A percentile compares a stretch with the other conserved stretches of the same genome.
Conservation (phyloP, 1,284 basidiomycete genomes). For the Heterobasidion occidentale region DNA sequence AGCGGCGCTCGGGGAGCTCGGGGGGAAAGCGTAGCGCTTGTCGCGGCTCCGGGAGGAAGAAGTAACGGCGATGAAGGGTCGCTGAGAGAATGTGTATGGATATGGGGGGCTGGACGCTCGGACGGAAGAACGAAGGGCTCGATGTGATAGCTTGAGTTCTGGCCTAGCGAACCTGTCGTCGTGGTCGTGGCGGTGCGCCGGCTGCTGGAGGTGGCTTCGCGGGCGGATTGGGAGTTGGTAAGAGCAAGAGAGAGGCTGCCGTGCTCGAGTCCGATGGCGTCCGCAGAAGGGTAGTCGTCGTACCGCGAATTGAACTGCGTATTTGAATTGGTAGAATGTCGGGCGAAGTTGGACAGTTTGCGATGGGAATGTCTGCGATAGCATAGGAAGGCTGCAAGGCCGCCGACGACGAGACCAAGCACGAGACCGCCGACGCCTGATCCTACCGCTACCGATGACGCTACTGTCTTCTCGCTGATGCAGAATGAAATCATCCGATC, state of each 20-base stretch:
- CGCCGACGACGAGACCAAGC: conserved; percentile 34
- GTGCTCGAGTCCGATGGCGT: background rate
- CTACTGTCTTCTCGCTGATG: conserved; percentile 4
- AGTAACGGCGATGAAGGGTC: background rate
- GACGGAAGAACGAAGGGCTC: conserved; percentile 32
- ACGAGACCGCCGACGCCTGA: conserved; percentile 35
- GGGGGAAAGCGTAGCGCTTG: no score
- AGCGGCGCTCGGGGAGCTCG: background rate
- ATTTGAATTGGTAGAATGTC: background rate
- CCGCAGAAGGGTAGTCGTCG: background rate
- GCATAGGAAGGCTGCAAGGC: conserved; percentile 20
- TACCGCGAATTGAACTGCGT: background rate
- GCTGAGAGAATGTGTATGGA: conserved; percentile 3
- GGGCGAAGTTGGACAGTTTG: background rate
- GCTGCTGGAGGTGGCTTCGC: background rate
- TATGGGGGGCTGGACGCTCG: background rate
- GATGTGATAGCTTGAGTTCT: conserved; percentile 25
- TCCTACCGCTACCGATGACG: conserved; percentile 26
- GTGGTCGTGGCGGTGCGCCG: background rate
- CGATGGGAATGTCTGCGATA: conserved; percentile 1
- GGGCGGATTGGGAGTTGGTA: background rate
- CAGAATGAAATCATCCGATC: background rate
- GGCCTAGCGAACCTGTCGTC: background rate
- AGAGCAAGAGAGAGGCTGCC: background rate
- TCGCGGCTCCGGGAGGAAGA: no score